Conservation (phyloP, 495 filamentous ascomycete species). For the Rhypophila decipiens region DNA sequence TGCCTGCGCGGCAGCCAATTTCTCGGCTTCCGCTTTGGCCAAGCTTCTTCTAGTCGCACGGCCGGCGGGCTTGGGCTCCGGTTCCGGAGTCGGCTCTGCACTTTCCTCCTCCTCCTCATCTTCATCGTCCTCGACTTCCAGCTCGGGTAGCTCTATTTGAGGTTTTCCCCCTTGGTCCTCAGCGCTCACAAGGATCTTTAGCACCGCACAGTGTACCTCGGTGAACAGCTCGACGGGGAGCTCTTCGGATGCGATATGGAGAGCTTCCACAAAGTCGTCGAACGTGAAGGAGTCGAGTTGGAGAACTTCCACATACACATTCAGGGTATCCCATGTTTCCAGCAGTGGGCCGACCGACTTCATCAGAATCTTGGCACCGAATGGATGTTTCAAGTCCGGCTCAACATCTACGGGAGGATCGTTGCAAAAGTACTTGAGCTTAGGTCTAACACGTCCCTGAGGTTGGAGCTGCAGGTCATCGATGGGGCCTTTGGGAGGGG, state of each 20-base stretch:
- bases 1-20: slow-evolving; percentile 48
- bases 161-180: slow-evolving; percentile 70
- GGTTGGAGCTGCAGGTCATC: slow-evolving; percentile 81
- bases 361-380: slow-evolving; percentile 59
- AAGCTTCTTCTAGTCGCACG: slow-evolving; percentile 81
- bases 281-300: slow-evolving; percentile 94
- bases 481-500: slow-evolving; percentile 86
- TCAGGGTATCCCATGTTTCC: slow-evolving; percentile 92
- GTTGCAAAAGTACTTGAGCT: slow-evolving; percentile 67
- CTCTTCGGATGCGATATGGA: slow-evolving; percentile 71
- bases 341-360: slow-evolving; percentile 73
- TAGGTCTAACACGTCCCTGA: slow-evolving; percentile 56
- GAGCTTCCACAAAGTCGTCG: slow-evolving; percentile 88
- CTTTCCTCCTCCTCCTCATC: slow-evolving; percentile 56
- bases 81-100: slow-evolving; percentile 58
- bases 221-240: slow-evolving; percentile 80
- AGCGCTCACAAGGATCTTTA: slow-evolving; percentile 79
- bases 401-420: slow-evolving; percentile 39
- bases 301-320: slow-evolving; percentile 91
- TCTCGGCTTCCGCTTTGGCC: slow-evolving; percentile 69
- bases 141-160: slow-evolving; percentile 69
- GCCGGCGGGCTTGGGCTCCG: slow-evolving; percentile 54
- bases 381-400: slow-evolving; percentile 19
- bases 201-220: slow-evolving; percentile 84
- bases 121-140: slow-evolving; percentile 62